phyloP scores from a whole-genome alignment of 441 rosid genomes.

The Corymbia citriodora region DNA sequence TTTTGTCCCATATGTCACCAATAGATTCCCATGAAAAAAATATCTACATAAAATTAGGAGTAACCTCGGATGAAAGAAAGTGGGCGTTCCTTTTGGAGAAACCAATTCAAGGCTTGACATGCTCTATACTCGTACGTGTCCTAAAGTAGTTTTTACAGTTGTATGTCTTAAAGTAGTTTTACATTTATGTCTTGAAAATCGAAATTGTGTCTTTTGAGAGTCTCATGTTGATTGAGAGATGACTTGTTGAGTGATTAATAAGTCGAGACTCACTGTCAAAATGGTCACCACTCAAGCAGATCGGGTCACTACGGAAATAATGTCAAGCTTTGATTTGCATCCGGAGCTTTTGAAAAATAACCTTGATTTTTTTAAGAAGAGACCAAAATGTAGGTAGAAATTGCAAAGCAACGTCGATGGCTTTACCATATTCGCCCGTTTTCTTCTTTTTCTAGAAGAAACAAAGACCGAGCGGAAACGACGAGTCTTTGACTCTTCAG shows the following conservation, averaged over 20 bases:
- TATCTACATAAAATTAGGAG: not conserved
- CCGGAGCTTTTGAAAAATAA: not conserved
- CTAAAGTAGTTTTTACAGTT: not conserved
- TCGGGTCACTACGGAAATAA: not conserved
- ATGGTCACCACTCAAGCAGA: not conserved
- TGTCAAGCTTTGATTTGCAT: not conserved
- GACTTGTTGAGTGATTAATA: not conserved
- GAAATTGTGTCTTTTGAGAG: not conserved
- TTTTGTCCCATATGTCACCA: not conserved
- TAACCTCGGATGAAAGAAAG: not conserved
- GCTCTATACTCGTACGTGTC: not conserved
- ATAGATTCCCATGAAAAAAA: not conserved
- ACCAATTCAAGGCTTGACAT: not conserved
- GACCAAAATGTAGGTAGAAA: not conserved
- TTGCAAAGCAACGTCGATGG: not conserved
- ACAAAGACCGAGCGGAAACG: not conserved
- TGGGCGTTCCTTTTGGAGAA: not conserved
- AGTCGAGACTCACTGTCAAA: not conserved
- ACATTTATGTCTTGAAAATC: not conserved
- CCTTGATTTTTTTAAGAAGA: not conserved
- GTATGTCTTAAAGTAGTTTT: not conserved
- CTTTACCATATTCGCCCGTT: not conserved
- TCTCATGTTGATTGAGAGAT: not conserved
- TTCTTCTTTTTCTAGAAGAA: not conserved
- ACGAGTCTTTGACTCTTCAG: not conserved